Evolutionary conservation across 352 stramenopile genomes (phyloP), one percentile per base, ranked within the genome.

Genomic region (Phytophthora pseudosyringae): DNA sequence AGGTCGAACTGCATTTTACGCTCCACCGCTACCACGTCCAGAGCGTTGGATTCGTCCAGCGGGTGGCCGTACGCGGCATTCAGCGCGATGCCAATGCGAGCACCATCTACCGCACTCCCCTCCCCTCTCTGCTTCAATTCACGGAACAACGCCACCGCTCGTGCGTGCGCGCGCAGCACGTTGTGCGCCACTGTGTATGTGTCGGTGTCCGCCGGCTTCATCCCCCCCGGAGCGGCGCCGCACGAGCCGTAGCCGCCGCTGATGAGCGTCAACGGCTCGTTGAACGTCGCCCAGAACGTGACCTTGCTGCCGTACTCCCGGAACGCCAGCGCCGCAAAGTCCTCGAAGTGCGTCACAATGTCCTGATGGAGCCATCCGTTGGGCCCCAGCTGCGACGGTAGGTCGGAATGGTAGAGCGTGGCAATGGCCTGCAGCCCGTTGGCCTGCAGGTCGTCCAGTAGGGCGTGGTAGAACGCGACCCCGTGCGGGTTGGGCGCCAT

Each of bases 371-470:
- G 65, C 81, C 81, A 95, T 1, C 94, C 95, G 12, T 75, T 78
- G 9, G 75, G 81, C 28, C 61, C 39, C 36, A 95, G 84, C 36
- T 89, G 64, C 25, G 92, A 77, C 8, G 97, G 96, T 26, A 99
- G 68, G 73, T 99, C 95, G 92, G 93, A 99, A 67, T 99, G 93
- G 73, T 98, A 99, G 5, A 99, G 77, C 18, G 95, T 99, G 13
- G 97, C 76, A 43, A 97, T 86, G 25, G 95, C 89, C 48, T 88
- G 75, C 51, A 99, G 93, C 52, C 75, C 71, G 7, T 76, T 59
- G 16, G 46, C 60, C 10, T 89, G 38, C 3, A 99, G 71, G 18
- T 77, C 69, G 71, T 98, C 79, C 54, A 97, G 96, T 55, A 97
- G 81, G 67, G 97, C 84, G 76, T 91, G 93, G 15, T 93, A 81